Evolutionary conservation across 202 grass and related monocot genomes (phyloP), one percentile per base, ranked within the genome.

Genomic region (Alloteropsis angusta): DNA sequence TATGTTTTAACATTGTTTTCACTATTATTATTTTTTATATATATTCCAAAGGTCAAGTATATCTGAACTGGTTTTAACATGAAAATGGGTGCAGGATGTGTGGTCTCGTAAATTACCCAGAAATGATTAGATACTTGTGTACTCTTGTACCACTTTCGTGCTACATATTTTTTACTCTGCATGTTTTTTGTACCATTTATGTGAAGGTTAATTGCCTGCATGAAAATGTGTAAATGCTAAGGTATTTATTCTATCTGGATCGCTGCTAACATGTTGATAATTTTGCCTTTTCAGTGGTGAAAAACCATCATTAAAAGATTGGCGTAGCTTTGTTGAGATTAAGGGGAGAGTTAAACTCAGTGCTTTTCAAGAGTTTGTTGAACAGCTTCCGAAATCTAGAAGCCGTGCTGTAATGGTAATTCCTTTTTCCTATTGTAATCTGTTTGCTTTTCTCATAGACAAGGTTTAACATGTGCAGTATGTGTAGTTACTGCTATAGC

Each of bases 341-440:
- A 99, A 99, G 59, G 96, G 96, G 73, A 95, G 96, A 91, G 96
- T 99, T 62, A 92, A 93, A 68, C 85, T 99, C 70, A 87, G 82
- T 62, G 92, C 90, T 65, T 99, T 99, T 96, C 87, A 96, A 62
- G 89, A 91, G 23, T 99, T 99, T 66, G 76, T 99, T 0, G 87
- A 96, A 84, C 90, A 96, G 30, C 90, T 99, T 76, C 92, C 96
- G 60, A 82, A 88, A 84, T 99, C 96, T 82, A 84, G 88, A 81
- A 93, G 90, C 60, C 92, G 96, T 76, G 92, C 88, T 60, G 84
- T 99, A 71, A 99, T 99, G 96, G 96, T 99, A 93, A 80, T 83
- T 83, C 65, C 43, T 87, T 87, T 18, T 44, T 75, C 65, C 19
- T 3, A 38, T 49, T 65, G 21, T 9, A 56, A n/a, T 74, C 38